A percentile compares a stretch with the other conserved stretches of the same genome.
phyloP scores from a whole-genome alignment of 2,329 filamentous ascomycete genomes.

The Ustulina deusta region DNA sequence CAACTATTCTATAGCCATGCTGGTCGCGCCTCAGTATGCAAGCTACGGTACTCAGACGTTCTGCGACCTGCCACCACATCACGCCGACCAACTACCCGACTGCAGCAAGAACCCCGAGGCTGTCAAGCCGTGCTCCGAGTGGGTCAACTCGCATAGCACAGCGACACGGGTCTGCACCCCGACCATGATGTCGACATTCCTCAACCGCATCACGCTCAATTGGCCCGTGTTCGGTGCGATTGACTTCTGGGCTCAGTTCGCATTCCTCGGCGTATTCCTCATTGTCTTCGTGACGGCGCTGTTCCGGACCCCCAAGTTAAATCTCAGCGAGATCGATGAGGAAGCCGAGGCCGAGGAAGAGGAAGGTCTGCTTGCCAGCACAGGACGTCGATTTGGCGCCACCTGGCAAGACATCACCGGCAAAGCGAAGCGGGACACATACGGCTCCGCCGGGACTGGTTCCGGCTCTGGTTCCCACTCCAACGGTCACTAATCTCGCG shows the following conservation, averaged over 20 bases:
- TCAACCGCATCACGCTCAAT: constrained; percentile 92
- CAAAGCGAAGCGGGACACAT: constrained; percentile 36
- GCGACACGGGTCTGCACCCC: constrained; percentile 89
- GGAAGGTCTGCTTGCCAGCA: constrained; percentile 88
- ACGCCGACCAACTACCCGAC: constrained; percentile 76
- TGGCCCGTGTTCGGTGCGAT: constrained; percentile 95
- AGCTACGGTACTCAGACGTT: constrained; percentile 95
- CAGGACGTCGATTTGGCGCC: constrained; percentile 82
- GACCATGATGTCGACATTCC: constrained; percentile 88
- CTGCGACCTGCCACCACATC: constrained; percentile 77
- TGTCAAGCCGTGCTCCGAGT: constrained; percentile 85
- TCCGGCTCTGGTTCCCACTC: constrained; percentile 28
- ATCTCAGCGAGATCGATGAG: constrained; percentile 83
- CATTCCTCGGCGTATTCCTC: constrained; percentile 85
- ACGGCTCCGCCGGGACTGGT: constrained; percentile 31
- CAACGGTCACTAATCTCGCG: constrained; percentile 12
- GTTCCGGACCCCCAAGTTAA: constrained; percentile 82
- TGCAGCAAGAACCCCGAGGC: constrained; percentile 78
- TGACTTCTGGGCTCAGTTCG: constrained; percentile 97
- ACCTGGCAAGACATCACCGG: constrained; percentile 91
- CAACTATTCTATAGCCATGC: constrained; percentile 92
- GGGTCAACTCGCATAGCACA: constrained; percentile 71
- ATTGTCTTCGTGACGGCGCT: constrained; percentile 83
- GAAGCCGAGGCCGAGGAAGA: constrained; percentile 94
- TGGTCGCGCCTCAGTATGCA: constrained; percentile 95